Base-by-base conservation (phyloP, 2,329 filamentous ascomycete species). In the Pseudogymnoascus sp. region DNA sequence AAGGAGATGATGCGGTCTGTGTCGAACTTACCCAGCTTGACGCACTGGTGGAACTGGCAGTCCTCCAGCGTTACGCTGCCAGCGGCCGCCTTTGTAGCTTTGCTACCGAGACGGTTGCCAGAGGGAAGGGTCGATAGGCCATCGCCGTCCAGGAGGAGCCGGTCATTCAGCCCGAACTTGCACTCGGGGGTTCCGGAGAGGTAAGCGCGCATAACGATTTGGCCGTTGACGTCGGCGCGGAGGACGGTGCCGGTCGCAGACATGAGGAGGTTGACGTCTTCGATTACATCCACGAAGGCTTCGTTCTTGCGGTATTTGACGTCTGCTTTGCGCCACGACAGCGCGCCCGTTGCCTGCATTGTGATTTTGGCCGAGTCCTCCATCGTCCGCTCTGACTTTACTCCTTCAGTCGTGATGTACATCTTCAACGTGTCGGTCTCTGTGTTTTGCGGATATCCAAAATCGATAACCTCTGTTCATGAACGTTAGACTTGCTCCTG, bases 291-390 rank as follows among this genome's bases (percentile, higher is more conserved):
- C 68, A 99, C 94, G 71, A 99, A 99, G 33, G 94, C 94, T 76
- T 99, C 94, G 78, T 99, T 99, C 79, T 99, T 99, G 74, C 94
- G 89, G 78, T 99, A 99, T 73, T 96, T 96, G 76, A 99, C 94
- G 74, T 97, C 93, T 63, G 93, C 90, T 72, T 96, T 90, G 69
- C 95, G 86, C 94, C 95, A 99, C 54, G 94, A 97, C 41, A 97
- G 82, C 4, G 94, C 94, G 39, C 95, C 94, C 0, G 94, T 99
- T 11, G 94, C 95, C 79, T 99, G 94, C 92, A 97, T 97, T 25
- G 94, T 99, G 75, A 99, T 99, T 74, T 93, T 94, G 67, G 92
- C 93, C 58, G 93, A 97, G 74, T 99, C 93, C 73, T 96, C 90
- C 77, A 86, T 88, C 67, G 83, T 86, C 67, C 86, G 80, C 74